Evolutionary conservation across 148 eudicot species (phyloP).

Genomic region (Rhododendron henanense): DNA sequence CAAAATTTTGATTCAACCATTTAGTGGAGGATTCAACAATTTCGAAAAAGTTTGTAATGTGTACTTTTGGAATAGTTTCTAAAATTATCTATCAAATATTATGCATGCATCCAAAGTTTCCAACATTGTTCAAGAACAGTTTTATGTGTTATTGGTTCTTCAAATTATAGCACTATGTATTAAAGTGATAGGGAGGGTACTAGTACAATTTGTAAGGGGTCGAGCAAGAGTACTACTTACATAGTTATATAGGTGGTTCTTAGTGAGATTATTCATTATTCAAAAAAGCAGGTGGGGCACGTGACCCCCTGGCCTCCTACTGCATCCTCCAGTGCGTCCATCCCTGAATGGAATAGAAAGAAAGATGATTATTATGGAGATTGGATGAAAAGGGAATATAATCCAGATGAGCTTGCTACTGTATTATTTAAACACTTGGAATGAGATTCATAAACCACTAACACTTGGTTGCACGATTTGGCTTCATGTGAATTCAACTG

Average conservation of each 20-base stretch:
- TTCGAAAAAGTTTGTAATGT: not conserved
- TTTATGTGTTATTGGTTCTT: not conserved
- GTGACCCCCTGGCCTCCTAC: too few relatives aligned
- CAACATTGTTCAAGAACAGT: not conserved
- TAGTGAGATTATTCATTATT: not conserved
- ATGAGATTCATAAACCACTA: not conserved
- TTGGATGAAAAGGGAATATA: not conserved
- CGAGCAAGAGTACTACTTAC: not conserved
- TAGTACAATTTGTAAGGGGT: not conserved
- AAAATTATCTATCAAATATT: not conserved
- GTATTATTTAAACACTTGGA: not conserved
- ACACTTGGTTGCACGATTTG: not conserved
- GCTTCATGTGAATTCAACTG: not conserved
- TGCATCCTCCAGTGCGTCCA: too few relatives aligned
- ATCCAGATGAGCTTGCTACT: not conserved
- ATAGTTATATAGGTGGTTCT: not conserved
- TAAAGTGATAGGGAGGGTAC: not conserved
- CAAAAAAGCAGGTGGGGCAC: not conserved
- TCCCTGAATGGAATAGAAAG: not conserved
- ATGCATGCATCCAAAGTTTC: not conserved
- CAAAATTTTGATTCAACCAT: not conserved
- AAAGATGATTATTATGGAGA: not conserved
- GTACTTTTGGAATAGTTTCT: not conserved
- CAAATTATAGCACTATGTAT: not conserved
- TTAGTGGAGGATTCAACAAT: not conserved